phyloP scores from a whole-genome alignment of 148 eudicot species.

The Nepenthes gracilis region DNA sequence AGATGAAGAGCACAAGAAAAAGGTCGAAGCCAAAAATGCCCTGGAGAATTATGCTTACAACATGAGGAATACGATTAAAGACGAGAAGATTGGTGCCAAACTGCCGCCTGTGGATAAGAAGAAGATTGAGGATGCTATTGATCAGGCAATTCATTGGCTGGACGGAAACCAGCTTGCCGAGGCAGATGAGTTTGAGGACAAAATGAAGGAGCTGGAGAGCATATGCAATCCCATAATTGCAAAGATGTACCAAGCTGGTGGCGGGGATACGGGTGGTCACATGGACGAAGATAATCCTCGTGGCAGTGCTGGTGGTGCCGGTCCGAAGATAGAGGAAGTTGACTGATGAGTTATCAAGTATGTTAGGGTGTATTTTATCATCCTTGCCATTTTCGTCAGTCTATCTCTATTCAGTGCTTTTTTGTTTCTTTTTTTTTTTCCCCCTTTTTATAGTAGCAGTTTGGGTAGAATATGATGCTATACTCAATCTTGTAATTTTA shows the following conservation, averaged over 20 bases:
- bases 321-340: slow-evolving; percentile 53
- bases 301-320: slow-evolving; percentile 22
- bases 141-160: slow-evolving; percentile 32
- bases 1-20: slow-evolving; percentile 48
- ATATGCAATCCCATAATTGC: slow-evolving; percentile 43
- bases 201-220: slow-evolving; percentile 37
- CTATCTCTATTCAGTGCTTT: background rate
- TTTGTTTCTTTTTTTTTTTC: background rate
- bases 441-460: no score
- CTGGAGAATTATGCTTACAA: slow-evolving; percentile 43
- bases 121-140: slow-evolving; percentile 46
- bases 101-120: slow-evolving; percentile 32
- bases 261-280: slow-evolving; percentile 24
- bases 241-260: slow-evolving; percentile 32
- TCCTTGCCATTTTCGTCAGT: background rate
- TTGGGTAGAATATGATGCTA: no score
- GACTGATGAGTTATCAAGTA: slow-evolving; percentile 18
- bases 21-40: slow-evolving; percentile 44
- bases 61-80: slow-evolving; percentile 54
- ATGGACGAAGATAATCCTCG: slow-evolving; percentile 46
- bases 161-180: slow-evolving; percentile 49
- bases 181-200: slow-evolving; percentile 40
- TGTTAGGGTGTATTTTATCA: slow-evolving; percentile 1
- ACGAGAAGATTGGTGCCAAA: slow-evolving; percentile 39
- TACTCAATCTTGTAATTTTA: no score